A percentile compares a stretch with the other conserved stretches of the same genome.
Conservation (phyloP, 1,284 basidiomycete species). For the Tylopilus sp. region DNA sequence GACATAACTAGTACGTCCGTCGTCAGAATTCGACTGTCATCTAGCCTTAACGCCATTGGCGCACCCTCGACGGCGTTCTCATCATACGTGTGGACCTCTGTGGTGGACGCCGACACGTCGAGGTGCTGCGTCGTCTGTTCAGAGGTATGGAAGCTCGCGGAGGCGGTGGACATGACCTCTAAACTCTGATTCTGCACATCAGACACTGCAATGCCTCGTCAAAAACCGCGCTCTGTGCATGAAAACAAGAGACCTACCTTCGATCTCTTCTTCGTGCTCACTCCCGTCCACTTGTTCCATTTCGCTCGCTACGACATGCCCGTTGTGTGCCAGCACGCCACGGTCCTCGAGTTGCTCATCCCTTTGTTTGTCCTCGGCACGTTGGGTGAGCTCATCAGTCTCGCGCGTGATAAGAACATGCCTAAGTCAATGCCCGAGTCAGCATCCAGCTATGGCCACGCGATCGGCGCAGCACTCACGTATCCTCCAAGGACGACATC, state of each 20-base stretch:
- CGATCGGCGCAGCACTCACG: conserved; percentile 8
- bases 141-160: neutral
- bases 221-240: no score
- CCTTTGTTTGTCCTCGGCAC: neutral
- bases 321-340: neutral
- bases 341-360: neutral
- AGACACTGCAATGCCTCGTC: neutral
- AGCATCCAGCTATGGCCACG: neutral
- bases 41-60: neutral
- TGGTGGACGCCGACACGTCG: neutral
- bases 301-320: neutral
- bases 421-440: conserved; percentile 2
- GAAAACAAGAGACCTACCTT: neutral
- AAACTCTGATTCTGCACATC: neutral
- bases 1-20: neutral
- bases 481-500: neutral
- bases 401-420: neutral
- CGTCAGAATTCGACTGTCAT: neutral
- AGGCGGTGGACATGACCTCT: neutral
- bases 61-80: neutral
- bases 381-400: neutral
- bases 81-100: neutral
- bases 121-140: neutral
- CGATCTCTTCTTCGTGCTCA: neutral
- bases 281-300: neutral